Evolutionary conservation across 2,329 filamentous ascomycete genomes (phyloP).

Genomic region (Didymellaceae sp.): DNA sequence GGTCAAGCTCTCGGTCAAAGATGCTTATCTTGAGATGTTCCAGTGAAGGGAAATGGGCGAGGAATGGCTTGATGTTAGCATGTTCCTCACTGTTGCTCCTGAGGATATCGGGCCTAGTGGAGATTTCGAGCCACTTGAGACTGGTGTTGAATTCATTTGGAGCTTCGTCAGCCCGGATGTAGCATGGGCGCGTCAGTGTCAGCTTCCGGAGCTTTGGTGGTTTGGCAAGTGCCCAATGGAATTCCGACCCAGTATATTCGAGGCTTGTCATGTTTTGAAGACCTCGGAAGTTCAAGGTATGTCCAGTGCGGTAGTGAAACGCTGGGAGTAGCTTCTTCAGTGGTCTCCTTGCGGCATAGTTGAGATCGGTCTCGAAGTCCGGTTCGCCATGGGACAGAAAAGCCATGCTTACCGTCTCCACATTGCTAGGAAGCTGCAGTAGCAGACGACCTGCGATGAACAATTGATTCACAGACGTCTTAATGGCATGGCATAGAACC

Average conservation of each 20-base stretch:
- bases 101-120: not conserved
- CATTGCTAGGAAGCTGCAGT: not conserved
- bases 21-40: not conserved
- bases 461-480: not conserved
- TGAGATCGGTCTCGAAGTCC: not conserved
- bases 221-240: not conserved
- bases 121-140: not conserved
- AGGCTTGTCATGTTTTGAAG: not conserved
- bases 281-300: not conserved
- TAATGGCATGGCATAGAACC: not conserved
- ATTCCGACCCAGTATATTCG: not conserved
- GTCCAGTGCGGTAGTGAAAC: not conserved
- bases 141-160: not conserved
- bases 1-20: not conserved
- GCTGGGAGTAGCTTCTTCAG: not conserved
- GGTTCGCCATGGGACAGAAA: not conserved
- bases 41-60: not conserved
- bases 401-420: not conserved
- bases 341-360: not conserved
- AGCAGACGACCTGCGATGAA: not conserved
- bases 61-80: not conserved
- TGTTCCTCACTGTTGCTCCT: not conserved
- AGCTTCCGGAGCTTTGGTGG: not conserved
- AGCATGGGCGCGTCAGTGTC: not conserved
- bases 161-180: not conserved